Percentiles rank a stretch among this genome's conserved stretches.
These are phyloP conservation scores for Angomonas ambiguus DNA, from an alignment of 208 protist genomes.

Conservation along the genomic window DNA sequence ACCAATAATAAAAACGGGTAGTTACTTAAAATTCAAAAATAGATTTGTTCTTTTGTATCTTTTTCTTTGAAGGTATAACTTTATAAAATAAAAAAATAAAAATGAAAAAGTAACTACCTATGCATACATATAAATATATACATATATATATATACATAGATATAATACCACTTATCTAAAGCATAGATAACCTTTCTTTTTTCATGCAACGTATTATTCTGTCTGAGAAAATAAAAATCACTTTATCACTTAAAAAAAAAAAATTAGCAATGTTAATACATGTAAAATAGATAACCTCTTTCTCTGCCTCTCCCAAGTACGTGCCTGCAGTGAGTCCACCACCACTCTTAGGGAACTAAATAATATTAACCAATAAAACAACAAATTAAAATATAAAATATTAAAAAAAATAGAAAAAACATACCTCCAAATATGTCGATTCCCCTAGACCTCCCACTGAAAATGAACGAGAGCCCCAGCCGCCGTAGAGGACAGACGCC, in stretches of 20 bases:
- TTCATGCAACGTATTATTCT: neutral
- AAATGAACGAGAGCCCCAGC: neutral
- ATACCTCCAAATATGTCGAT: neutral
- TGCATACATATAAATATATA: neutral
- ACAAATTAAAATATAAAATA: neutral
- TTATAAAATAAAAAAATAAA: slow-evolving; percentile 3
- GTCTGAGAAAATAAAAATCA: neutral
- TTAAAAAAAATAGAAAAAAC: neutral
- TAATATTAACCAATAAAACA: neutral
- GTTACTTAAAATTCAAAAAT: neutral
- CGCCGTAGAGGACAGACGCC: too few species aligned
- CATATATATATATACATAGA: slow-evolving; percentile 1
- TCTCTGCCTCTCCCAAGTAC: too few species aligned
- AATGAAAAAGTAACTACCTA: neutral
- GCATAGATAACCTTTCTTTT: neutral
- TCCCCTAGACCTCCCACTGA: neutral
- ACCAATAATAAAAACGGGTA: neutral
- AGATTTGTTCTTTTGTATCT: neutral
- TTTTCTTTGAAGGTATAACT: neutral
- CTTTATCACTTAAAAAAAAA: neutral
- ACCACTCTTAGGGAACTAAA: neutral
- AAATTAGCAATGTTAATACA: too few species aligned
- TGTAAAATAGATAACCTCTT: too few species aligned
- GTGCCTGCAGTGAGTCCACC: too few species aligned
- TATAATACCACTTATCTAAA: neutral